phyloP scores from a whole-genome alignment of 2,329 filamentous ascomycete species.

The Mycocentrospora acerina region DNA sequence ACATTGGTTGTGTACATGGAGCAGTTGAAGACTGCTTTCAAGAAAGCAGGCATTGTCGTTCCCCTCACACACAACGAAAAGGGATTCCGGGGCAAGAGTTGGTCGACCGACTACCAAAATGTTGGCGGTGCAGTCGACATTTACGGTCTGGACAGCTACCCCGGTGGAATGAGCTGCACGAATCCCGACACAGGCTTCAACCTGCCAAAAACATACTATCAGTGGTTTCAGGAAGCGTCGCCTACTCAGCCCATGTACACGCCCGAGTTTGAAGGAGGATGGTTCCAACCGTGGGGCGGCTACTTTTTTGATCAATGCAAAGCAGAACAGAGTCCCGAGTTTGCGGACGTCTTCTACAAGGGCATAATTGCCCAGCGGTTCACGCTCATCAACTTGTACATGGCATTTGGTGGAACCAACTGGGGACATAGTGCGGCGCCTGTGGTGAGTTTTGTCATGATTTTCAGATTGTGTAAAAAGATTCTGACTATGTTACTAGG shows the following conservation, averaged over 20 bases:
- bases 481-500: slow-evolving; percentile 18
- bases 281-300: slow-evolving; percentile 57
- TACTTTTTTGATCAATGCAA: slow-evolving; percentile 55
- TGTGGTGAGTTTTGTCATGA: slow-evolving; percentile 17
- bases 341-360: slow-evolving; percentile 59
- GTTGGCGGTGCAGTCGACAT: slow-evolving; percentile 58
- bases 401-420: slow-evolving; percentile 58
- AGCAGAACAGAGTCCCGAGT: slow-evolving; percentile 50
- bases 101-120: slow-evolving; percentile 58
- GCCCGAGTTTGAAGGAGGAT: slow-evolving; percentile 57
- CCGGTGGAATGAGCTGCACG: slow-evolving; percentile 53
- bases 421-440: slow-evolving; percentile 53
- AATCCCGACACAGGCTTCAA: slow-evolving; percentile 53
- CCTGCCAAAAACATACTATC: slow-evolving; percentile 55
- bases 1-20: slow-evolving; percentile 56
- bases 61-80: slow-evolving; percentile 56
- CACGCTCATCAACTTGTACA: slow-evolving; percentile 55
- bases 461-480: background rate
- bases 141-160: slow-evolving; percentile 52
- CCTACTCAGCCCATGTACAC: slow-evolving; percentile 56
- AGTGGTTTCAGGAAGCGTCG: slow-evolving; percentile 60
- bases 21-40: slow-evolving; percentile 51
- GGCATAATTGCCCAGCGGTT: slow-evolving; percentile 55
- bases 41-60: slow-evolving; percentile 51
- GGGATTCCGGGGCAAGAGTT: slow-evolving; percentile 51